Base-by-base conservation (phyloP, 1,284 basidiomycete genomes). In the Fomitopsis palustris region DNA sequence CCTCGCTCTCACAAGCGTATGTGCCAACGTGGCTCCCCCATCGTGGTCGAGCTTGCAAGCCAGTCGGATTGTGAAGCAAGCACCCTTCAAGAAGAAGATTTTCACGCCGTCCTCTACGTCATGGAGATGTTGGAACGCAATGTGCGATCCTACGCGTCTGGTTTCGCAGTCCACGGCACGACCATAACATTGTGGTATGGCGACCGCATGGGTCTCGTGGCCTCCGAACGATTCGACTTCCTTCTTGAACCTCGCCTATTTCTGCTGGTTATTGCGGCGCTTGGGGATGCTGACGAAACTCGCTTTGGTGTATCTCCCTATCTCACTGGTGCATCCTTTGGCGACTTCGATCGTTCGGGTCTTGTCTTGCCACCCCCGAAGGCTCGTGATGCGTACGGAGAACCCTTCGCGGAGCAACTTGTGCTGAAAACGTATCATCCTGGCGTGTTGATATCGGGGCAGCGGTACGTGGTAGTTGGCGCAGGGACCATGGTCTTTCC, bases 141-240 rank as follows among this genome's bases (percentile, higher is more conserved):
- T 17, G 1, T 57, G 1, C 47, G 56, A 8, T 57, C 56, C 14
- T 57, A 25, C 38, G 56, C 49, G 12, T 42, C 56, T 4, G 56
- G 56, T n/a, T 52, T 57, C 29, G 19, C 29, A 16, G 37, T 57
- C 27, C 19, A 42, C 3, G 37, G 25, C n/a, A 57, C 49, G 9
- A n/a, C 10, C 2, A 54, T 70, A 5, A 62, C 59, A 8, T 57
- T 69, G 8, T 68, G 66, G 65, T 70, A 70, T 55, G 67, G 58
- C 42, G 68, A 70, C 55, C 61, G 66, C 5, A 57, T 64, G 45
- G 65, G 66, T 27, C 55, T 63, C 12, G 56, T 67, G 33, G 59
- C 57, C 9, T 59, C 62, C 6, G 51, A 31, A 1, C 23, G 39
- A 7, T 70, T 70, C 54, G 54, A 68, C 53, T 62, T 70, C 27